These are phyloP conservation scores for Tilletiopsis washingtonensis DNA, from an alignment of 1,284 basidiomycete genomes.

Conservation along the genomic window DNA sequence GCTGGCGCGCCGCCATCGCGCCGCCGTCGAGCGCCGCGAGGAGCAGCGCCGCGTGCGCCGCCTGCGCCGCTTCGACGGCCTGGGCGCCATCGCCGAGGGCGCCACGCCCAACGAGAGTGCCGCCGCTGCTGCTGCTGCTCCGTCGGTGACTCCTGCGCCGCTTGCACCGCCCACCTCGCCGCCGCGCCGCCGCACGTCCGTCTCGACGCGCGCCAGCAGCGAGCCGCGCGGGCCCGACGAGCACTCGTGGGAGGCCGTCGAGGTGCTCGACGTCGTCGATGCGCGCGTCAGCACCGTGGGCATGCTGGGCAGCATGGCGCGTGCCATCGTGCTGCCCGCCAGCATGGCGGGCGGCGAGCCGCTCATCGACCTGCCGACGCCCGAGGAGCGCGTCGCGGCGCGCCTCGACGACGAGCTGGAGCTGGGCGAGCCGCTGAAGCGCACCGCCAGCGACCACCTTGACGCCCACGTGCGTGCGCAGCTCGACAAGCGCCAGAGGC, in stretches of 20 bases:
- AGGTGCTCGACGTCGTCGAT: conserved; percentile 61
- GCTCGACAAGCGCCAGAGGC: conserved; percentile 17
- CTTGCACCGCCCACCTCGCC: not conserved
- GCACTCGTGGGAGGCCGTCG: conserved; percentile 18
- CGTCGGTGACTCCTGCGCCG: not conserved
- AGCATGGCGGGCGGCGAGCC: conserved; percentile 62
- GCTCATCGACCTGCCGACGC: conserved; percentile 54
- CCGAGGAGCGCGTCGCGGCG: not conserved
- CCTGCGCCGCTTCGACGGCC: conserved; percentile 15
- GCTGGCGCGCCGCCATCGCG: conserved; percentile 14
- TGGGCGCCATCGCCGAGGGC: conserved; percentile 12
- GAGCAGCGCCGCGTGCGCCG: conserved; percentile 10
- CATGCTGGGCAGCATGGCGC: conserved; percentile 65
- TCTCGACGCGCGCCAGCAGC: not conserved
- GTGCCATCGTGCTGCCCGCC: conserved; percentile 61
- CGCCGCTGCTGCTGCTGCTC: not conserved
- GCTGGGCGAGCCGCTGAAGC: not conserved
- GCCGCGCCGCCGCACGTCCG: not conserved
- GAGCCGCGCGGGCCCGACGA: conserved; percentile 11
- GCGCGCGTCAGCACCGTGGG: conserved; percentile 63
- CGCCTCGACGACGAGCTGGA: conserved; percentile 7
- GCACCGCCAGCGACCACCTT: conserved; percentile 7
- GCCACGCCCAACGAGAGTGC: not conserved
- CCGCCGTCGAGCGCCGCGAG: conserved; percentile 11
- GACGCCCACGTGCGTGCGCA: conserved; percentile 20